A percentile compares a stretch with the other conserved stretches of the same genome.
Conservation (phyloP, 2,329 filamentous ascomycete genomes). For the Domatiomyces catenatus region DNA sequence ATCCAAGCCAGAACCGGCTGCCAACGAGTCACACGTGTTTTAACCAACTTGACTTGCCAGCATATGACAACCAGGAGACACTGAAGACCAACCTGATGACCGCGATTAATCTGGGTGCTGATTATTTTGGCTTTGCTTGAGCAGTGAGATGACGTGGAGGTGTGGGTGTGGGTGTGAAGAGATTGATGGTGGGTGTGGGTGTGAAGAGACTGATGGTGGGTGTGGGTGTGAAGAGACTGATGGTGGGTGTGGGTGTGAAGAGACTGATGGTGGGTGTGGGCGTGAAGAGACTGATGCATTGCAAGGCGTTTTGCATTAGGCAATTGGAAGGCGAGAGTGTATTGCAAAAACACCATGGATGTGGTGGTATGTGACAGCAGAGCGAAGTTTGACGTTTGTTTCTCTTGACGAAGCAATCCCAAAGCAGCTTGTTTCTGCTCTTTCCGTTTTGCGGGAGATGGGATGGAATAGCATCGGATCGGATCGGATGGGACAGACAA, state of each 20-base stretch:
- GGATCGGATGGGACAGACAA: background rate
- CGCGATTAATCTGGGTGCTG: slow-evolving; percentile 92
- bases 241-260: background rate
- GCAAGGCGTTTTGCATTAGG: background rate
- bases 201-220: background rate
- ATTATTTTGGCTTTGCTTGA: slow-evolving; percentile 52
- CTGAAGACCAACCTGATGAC: slow-evolving; percentile 79
- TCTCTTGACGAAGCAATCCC: background rate
- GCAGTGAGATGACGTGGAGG: background rate
- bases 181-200: background rate
- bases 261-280: background rate
- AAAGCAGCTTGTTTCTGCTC: background rate
- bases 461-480: background rate
- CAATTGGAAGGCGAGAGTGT: background rate
- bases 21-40: slow-evolving; percentile 98
- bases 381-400: background rate
- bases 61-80: slow-evolving; percentile 91
- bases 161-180: background rate
- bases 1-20: slow-evolving; percentile 58
- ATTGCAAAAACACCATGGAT: background rate
- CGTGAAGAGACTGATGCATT: background rate
- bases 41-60: slow-evolving; percentile 95
- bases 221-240: background rate
- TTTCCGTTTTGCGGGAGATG: background rate
- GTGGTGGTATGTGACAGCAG: background rate